Conservation (phyloP, 139 green algal genomes). For the Dunaliella primolecta region DNA sequence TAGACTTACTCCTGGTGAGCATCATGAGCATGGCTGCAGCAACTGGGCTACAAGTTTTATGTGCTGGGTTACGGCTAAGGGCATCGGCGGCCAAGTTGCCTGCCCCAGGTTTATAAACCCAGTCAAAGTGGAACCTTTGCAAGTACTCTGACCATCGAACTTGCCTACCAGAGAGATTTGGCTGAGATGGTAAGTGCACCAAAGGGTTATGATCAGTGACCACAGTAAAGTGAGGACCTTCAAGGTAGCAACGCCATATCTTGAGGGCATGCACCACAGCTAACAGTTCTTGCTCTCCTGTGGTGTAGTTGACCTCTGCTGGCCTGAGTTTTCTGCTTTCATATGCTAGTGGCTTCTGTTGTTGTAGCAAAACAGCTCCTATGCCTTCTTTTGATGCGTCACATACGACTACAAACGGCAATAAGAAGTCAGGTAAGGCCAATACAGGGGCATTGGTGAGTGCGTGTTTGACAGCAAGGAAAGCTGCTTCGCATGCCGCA, state of each 20-base stretch:
- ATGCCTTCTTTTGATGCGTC: not conserved
- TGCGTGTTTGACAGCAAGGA: not conserved
- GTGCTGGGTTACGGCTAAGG: no score
- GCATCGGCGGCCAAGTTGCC: no score
- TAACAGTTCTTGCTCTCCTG: not conserved
- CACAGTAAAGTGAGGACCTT: no score
- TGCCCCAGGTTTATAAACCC: no score
- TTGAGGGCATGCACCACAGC: not conserved
- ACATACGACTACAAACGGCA: not conserved
- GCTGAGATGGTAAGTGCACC: no score
- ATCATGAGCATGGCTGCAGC: no score
- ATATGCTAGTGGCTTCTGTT: not conserved
- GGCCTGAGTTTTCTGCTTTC: not conserved
- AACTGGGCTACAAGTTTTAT: no score
- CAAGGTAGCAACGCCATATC: slow-evolving; percentile 16
- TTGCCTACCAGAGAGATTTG: no score
- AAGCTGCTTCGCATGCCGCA: not conserved
- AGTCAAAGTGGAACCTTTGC: no score
- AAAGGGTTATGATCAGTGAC: no score
- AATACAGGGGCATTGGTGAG: not conserved
- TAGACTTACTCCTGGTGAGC: no score
- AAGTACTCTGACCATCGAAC: no score
- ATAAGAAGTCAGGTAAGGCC: not conserved
- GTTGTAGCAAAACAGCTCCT: not conserved
- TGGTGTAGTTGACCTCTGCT: not conserved